Conservation (phyloP, 768 basidiomycete species). For the Mycena haematopus region DNA sequence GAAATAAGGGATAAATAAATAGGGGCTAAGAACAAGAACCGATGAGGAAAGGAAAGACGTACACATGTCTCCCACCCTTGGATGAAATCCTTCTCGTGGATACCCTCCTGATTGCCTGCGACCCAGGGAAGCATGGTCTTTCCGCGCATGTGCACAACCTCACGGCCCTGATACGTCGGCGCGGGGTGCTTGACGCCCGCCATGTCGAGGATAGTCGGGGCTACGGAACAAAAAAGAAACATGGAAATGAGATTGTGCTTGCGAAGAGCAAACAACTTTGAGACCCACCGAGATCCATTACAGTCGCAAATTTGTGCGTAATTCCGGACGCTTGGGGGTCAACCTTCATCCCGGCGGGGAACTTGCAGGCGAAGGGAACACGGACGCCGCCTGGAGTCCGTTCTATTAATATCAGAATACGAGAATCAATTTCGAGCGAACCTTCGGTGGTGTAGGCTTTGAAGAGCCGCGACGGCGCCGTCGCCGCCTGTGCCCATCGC, state of each 20-base stretch:
- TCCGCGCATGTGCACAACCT: conserved; percentile 17
- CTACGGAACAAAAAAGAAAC: neutral
- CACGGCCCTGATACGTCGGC: conserved; percentile 12
- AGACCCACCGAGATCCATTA: conserved; percentile 12
- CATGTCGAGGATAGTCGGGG: conserved; percentile 17
- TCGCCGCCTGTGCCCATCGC: conserved; percentile 15
- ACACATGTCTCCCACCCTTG: conserved; percentile 16
- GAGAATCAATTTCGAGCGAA: neutral
- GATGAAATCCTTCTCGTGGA: conserved; percentile 21
- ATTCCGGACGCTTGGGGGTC: conserved; percentile 1
- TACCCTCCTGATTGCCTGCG: neutral
- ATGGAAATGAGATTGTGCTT: neutral
- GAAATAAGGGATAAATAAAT: neutral
- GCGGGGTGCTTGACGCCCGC: conserved; percentile 15
- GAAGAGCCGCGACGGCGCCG: conserved; percentile 10
- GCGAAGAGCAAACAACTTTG: too few relatives aligned
- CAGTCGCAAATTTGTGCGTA: conserved; percentile 10
- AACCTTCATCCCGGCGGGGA: conserved; percentile 6
- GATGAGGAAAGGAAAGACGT: neutral
- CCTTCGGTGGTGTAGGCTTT: conserved; percentile 14
- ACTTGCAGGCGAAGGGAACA: conserved; percentile 13
- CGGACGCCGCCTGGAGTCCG: conserved; percentile 12
- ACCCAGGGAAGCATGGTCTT: conserved; percentile 18
- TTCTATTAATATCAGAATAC: neutral
- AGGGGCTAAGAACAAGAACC: neutral